phyloP scores from a whole-genome alignment of 2,329 filamentous ascomycete genomes.

The Hypoxylon sp. region DNA sequence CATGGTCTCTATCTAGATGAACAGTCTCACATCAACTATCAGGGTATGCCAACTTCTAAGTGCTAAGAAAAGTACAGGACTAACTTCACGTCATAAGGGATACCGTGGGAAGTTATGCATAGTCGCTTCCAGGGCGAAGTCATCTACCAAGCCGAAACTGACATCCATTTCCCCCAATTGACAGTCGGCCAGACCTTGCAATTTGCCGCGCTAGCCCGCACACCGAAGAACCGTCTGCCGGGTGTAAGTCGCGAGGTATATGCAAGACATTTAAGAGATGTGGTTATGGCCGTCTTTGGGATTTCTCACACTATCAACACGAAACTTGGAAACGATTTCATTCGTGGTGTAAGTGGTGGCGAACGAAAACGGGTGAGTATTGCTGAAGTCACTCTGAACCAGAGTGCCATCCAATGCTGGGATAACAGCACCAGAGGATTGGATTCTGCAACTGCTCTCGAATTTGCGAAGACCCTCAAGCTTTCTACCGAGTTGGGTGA shows the following conservation, averaged over 20 bases:
- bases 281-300: constrained; percentile 50
- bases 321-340: constrained; percentile 75
- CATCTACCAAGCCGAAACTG: constrained; percentile 84
- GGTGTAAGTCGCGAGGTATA: constrained; percentile 60
- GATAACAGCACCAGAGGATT: constrained; percentile 67
- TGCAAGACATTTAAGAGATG: constrained; percentile 25
- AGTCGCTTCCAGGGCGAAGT: constrained; percentile 64
- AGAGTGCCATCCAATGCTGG: constrained; percentile 52
- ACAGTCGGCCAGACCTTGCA: constrained; percentile 79
- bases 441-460: constrained; percentile 76
- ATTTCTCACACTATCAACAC: constrained; percentile 64
- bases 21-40: constrained; percentile 59
- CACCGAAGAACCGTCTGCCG: constrained; percentile 8
- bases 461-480: constrained; percentile 74
- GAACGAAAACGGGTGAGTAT: constrained; percentile 73
- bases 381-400: constrained; percentile 63
- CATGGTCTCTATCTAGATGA: constrained; percentile 58
- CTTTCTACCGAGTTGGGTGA: constrained; percentile 36
- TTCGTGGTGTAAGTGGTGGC: constrained; percentile 76
- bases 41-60: constrained; percentile 48
- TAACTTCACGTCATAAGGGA: constrained; percentile 41
- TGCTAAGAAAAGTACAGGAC: constrained; percentile 38
- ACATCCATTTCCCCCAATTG: constrained; percentile 80
- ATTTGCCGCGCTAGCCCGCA: constrained; percentile 73
- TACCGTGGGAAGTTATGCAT: constrained; percentile 51